These are phyloP conservation scores for Zygoascus biomembranicola DNA, from an alignment of 805 yeast species.

Conservation along the genomic window DNA sequence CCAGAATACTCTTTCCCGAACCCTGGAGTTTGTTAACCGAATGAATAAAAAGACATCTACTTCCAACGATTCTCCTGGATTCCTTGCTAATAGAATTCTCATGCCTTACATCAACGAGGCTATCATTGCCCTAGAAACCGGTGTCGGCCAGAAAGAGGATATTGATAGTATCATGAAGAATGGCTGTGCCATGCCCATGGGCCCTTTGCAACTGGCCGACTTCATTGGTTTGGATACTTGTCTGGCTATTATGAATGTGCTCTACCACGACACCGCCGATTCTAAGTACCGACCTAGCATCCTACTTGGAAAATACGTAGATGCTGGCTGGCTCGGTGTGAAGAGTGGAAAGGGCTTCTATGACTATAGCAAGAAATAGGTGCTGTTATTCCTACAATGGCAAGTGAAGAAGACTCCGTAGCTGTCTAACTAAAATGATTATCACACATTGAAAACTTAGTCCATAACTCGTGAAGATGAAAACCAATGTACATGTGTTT, in stretches of 20 bases:
- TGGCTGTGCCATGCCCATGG: conserved; percentile 42
- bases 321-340: conserved; percentile 36
- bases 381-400: too few species aligned
- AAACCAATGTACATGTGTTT: background rate
- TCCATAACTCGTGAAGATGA: too few species aligned
- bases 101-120: conserved; percentile 40
- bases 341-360: conserved; percentile 36
- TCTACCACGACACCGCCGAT: conserved; percentile 33
- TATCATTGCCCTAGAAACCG: conserved; percentile 32
- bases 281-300: conserved; percentile 35
- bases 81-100: conserved; percentile 35
- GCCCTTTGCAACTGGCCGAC: conserved; percentile 36
- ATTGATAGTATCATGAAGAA: conserved; percentile 37
- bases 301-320: conserved; percentile 31
- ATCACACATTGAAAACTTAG: too few species aligned
- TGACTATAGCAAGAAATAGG: conserved; percentile 23
- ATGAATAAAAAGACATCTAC: conserved; percentile 33
- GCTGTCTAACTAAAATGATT: too few species aligned
- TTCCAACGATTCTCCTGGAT: conserved; percentile 35
- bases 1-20: conserved; percentile 25
- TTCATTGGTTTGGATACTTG: conserved; percentile 38
- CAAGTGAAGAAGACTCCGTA: background rate
- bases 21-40: conserved; percentile 26
- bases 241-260: conserved; percentile 34
- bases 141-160: conserved; percentile 33